Base-by-base conservation (phyloP, 176 grass and related monocot genomes). In the Oryza officinalis region DNA sequence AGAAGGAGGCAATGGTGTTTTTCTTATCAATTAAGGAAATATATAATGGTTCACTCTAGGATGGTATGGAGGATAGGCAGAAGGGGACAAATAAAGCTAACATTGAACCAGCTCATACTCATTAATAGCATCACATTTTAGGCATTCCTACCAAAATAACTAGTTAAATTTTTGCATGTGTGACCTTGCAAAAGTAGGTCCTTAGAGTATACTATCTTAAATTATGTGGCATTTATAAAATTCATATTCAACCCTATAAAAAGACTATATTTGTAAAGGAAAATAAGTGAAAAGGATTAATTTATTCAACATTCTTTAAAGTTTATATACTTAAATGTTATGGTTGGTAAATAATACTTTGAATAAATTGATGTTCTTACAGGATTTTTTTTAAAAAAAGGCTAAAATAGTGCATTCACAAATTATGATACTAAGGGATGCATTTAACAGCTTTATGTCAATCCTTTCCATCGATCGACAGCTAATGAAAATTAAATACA, bases 121-220 rank as follows among this genome's bases (percentile, higher is more conserved):
- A 88, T 83, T 83, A 83, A 88, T 83, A 26, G 31, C 71, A 3
- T 57, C 80, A 64, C 74, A 74, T 87, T 69, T 61, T 50, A 45
- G 41, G 73, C 18, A 52, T 11, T 23, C 8, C 13, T 71, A 14
- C 30, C 67, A 65, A 14, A 64, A 54, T 65, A 82, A 49, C 35
- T 8, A 41, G 28, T 54, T 14, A 7, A 65, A 40, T 12, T 50
- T 33, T 83, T 83, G 43, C 57, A 72, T 10, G 1, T 13, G 25
- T 10, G 27, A 32, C 74, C 66, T 65, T 78, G 22, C 13, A n/a
- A 75, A 66, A 54, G 13, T 72, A 23, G 33, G 57, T 12, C 20
- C 11, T 72, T 63, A 12, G 31, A 38, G 10, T 30, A 0, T 9
- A 6, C 20, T 14, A 9, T 18, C 32, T 2, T 12, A 14, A 63